Base-by-base conservation (phyloP, 352 stramenopile species). In the Pythium utonaiense region DNA sequence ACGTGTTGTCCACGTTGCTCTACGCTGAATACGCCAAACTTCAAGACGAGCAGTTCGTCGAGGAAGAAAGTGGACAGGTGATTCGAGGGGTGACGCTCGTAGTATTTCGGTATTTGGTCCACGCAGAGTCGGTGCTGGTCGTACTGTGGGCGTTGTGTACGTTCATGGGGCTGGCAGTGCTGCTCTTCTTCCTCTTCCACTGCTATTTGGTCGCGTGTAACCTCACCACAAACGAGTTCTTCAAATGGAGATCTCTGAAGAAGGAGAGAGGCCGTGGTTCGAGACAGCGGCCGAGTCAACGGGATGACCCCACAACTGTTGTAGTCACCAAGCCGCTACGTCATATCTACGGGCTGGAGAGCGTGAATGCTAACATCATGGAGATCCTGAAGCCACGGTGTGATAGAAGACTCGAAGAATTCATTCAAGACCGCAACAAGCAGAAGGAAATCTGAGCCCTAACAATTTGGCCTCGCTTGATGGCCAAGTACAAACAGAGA, bases 201-300 rank as follows among this genome's bases (percentile, higher is more conserved):
- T 66, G 71, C 50, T 83, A 77, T 27, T 57, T 91, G 28, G 72
- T 86, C 16, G 67, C 64, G 24, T 70, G 24, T 28, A 89, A 91
- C 61, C 57, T 61, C 21, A 91, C 81, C 9, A 91, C 81, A 2
- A 91, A 89, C 60, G 81, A 89, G 52, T 89, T 89, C 40, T 88
- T 88, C 69, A 91, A 89, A 57, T 65, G 71, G n/a, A 63, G 71
- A 31, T 53, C 56, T 16, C 63, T 80, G n/a, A 44, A 44, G 6
- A 24, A 31, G 6, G 42, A 38, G 30, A 41, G 10, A 12, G 22
- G 19, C 9, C 42, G 45, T 7, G 33, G 19, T 31, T 27, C 49
- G 27, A 38, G 27, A 42, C 28, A 28, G 10, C 17, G 25, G 10
- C 25, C 25, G 12, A 41, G 25, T 42, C n/a, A 33, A 19, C 51